A percentile compares a stretch with the other conserved stretches of the same genome.
These are phyloP conservation scores for Syzygium syzygioides DNA, from an alignment of 441 rosid species.

Conservation along the genomic window DNA sequence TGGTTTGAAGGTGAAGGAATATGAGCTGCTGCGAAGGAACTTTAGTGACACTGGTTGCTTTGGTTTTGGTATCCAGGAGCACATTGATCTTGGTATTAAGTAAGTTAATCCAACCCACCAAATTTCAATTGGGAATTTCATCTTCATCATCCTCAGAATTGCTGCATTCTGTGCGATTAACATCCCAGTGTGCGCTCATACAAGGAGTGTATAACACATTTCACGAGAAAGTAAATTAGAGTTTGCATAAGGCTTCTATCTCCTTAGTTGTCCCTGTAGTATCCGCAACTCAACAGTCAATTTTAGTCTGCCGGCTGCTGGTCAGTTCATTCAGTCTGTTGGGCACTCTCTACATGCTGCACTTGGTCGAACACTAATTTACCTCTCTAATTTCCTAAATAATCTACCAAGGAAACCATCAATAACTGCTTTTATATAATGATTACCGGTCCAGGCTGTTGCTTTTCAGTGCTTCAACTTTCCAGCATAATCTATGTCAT, in stretches of 20 bases:
- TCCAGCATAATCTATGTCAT: neutral
- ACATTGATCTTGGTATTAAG: conserved; percentile 30
- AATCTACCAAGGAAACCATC: neutral
- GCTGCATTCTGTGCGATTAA: neutral
- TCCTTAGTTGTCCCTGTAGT: neutral
- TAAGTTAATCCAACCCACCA: neutral
- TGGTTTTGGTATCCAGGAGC: conserved; percentile 28
- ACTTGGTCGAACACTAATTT: neutral
- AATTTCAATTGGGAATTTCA: neutral
- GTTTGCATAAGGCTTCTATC: neutral
- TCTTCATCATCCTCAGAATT: neutral
- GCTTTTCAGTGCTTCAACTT: neutral
- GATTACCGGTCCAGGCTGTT: neutral
- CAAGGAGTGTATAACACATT: neutral
- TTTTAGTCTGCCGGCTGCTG: neutral
- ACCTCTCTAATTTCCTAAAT: neutral
- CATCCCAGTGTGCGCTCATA: neutral
- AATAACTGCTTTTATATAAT: neutral
- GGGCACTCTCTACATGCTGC: neutral
- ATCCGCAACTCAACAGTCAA: neutral
- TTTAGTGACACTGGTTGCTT: conserved; percentile 27
- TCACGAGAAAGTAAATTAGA: neutral
- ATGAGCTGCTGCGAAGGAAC: conserved; percentile 18
- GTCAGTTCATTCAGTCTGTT: neutral
- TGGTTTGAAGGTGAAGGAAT: conserved; percentile 26